phyloP scores from a whole-genome alignment of 352 stramenopile species.

The Phytophthora pisi region DNA sequence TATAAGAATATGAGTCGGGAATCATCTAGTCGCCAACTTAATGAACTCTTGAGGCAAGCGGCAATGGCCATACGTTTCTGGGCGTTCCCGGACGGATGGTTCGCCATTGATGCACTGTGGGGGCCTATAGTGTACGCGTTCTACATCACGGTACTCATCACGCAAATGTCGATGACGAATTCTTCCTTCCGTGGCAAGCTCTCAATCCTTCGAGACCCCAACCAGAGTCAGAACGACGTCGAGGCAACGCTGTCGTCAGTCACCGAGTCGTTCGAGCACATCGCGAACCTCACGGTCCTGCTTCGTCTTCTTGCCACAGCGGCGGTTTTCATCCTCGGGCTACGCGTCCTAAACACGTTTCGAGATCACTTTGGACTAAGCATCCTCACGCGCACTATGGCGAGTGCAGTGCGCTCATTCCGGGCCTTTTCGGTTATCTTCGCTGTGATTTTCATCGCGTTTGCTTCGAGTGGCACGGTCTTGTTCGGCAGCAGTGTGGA shows the following conservation, averaged over 20 bases:
- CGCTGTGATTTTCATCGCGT: slow-evolving; percentile 54
- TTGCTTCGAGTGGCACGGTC: slow-evolving; percentile 50
- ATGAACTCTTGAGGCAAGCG: slow-evolving; percentile 21
- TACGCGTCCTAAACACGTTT: slow-evolving; percentile 51
- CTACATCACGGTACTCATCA: slow-evolving; percentile 36
- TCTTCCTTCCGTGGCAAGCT: slow-evolving; percentile 25
- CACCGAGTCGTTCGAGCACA: slow-evolving; percentile 32
- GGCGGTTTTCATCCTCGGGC: slow-evolving; percentile 40
- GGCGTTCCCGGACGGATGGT: slow-evolving; percentile 30
- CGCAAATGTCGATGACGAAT: slow-evolving; percentile 22
- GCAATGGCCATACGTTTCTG: slow-evolving; percentile 39
- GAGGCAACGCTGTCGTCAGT: slow-evolving; percentile 15
- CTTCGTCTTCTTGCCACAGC: slow-evolving; percentile 43
- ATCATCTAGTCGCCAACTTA: slow-evolving; percentile 19
- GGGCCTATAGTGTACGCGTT: slow-evolving; percentile 41
- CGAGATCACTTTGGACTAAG: slow-evolving; percentile 60
- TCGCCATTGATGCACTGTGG: slow-evolving; percentile 46
- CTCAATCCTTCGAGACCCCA: slow-evolving; percentile 24
- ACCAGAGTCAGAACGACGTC: slow-evolving; percentile 8
- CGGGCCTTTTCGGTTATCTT: slow-evolving; percentile 61
- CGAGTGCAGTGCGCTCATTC: slow-evolving; percentile 52
- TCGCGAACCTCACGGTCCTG: slow-evolving; percentile 36
- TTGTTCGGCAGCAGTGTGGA: slow-evolving; percentile 61
- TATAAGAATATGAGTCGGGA: slow-evolving; percentile 16
- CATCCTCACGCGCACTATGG: slow-evolving; percentile 61